These are phyloP conservation scores for Penicillium thymicola DNA, from an alignment of 2,329 filamentous ascomycete genomes.

Conservation along the genomic window DNA sequence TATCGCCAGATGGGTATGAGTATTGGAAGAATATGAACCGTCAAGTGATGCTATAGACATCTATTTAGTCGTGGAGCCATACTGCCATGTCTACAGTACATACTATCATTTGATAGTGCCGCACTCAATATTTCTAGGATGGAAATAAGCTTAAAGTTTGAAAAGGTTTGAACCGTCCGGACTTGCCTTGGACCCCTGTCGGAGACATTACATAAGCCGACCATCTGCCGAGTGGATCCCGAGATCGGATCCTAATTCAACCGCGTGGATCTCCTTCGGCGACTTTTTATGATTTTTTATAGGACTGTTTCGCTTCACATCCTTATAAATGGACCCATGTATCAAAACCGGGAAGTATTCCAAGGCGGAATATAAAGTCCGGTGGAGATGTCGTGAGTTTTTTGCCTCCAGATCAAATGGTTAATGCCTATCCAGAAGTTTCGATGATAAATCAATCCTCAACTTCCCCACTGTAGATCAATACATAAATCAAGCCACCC, in stretches of 20 bases:
- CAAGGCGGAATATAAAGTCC: neutral
- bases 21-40: too few relatives aligned
- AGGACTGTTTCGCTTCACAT: neutral
- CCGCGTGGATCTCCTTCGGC: conserved; percentile 1
- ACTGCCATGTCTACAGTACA: neutral
- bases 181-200: neutral
- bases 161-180: neutral
- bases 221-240: neutral
- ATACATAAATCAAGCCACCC: neutral
- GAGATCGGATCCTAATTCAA: neutral
- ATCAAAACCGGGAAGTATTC: neutral
- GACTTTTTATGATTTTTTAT: neutral
- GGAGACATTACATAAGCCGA: neutral
- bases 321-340: neutral
- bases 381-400: neutral
- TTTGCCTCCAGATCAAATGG: neutral
- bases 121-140: neutral
- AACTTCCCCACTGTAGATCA: neutral
- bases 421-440: neutral
- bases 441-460: conserved; percentile 1
- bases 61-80: too few relatives aligned
- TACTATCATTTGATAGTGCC: neutral
- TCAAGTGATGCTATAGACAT: too few relatives aligned
- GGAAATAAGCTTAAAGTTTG: neutral
- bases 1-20: too few relatives aligned